These are phyloP conservation scores for Eurotiales sp. DNA, from an alignment of 2,329 filamentous ascomycete genomes.

Conservation along the genomic window DNA sequence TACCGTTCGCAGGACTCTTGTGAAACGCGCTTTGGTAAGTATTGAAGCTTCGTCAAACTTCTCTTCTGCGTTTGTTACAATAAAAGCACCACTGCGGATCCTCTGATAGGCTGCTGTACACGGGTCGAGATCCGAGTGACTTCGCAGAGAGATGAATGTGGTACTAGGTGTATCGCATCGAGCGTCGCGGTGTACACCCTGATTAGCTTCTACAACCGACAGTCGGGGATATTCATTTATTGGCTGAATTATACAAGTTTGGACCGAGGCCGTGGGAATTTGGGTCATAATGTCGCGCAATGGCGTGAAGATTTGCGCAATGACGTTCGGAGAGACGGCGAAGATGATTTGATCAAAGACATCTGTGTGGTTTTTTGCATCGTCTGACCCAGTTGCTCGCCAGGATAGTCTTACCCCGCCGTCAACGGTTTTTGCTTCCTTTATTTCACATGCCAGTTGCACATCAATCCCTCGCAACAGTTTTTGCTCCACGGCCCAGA, in stretches of 20 bases:
- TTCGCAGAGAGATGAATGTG: slow-evolving; percentile 30
- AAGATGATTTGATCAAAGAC: slow-evolving; percentile 52
- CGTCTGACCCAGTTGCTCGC: neutral
- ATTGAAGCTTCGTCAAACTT: slow-evolving; percentile 36
- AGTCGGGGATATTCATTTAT: slow-evolving; percentile 16
- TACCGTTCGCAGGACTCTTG: slow-evolving; percentile 50
- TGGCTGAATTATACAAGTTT: slow-evolving; percentile 47
- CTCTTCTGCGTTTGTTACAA: slow-evolving; percentile 52
- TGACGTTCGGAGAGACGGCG: slow-evolving; percentile 54
- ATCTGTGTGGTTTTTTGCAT: slow-evolving; percentile 18
- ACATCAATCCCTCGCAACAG: slow-evolving; percentile 14
- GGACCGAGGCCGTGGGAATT: slow-evolving; percentile 51
- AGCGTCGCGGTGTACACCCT: neutral
- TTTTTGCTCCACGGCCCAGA: slow-evolving; percentile 17
- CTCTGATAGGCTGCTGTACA: neutral
- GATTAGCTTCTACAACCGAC: neutral
- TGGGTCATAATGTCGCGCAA: slow-evolving; percentile 33
- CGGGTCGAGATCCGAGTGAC: neutral
- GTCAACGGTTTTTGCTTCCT: slow-evolving; percentile 8
- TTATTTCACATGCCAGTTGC: slow-evolving; percentile 14
- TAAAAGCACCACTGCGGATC: neutral
- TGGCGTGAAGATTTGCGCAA: slow-evolving; percentile 46
- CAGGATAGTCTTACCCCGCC: slow-evolving; percentile 12
- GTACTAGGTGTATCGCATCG: neutral
- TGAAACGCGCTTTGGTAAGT: slow-evolving; percentile 49